A percentile compares a stretch with the other conserved stretches of the same genome.
phyloP scores from a whole-genome alignment of 495 filamentous ascomycete genomes.

The Daldinia grandis region DNA sequence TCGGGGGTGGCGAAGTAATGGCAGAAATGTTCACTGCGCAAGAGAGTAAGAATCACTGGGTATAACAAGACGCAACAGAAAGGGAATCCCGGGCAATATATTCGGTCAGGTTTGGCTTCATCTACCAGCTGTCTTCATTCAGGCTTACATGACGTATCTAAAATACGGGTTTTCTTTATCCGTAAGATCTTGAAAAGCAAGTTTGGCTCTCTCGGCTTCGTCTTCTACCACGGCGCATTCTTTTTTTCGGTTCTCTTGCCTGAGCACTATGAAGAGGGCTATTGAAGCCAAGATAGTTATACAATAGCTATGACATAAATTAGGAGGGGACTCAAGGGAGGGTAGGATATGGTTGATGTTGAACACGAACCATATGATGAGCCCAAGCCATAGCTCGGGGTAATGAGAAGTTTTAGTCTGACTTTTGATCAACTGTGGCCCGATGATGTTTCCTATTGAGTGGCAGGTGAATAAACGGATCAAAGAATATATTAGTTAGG shows the following conservation, averaged over 20 bases:
- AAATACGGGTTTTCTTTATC: slow-evolving; percentile 81
- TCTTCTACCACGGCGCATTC: slow-evolving; percentile 59
- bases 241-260: slow-evolving; percentile 63
- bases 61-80: neutral
- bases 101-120: neutral
- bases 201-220: slow-evolving; percentile 67
- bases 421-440: slow-evolving; percentile 72
- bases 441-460: slow-evolving; percentile 62
- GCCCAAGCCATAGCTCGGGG: slow-evolving; percentile 72
- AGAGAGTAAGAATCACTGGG: neutral
- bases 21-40: neutral
- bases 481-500: slow-evolving; percentile 46
- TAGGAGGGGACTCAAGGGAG: neutral
- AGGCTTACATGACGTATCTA: slow-evolving; percentile 61
- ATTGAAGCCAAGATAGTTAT: slow-evolving; percentile 68
- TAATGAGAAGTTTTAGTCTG: slow-evolving; percentile 70
- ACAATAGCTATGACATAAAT: slow-evolving; percentile 62
- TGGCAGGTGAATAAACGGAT: slow-evolving; percentile 3
- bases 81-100: neutral
- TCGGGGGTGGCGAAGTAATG: slow-evolving; percentile 15
- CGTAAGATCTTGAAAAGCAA: slow-evolving; percentile 77
- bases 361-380: slow-evolving; percentile 71
- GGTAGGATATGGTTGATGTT: neutral
- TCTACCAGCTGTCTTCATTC: neutral
- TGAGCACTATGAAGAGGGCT: slow-evolving; percentile 64